A percentile compares a stretch with the other conserved stretches of the same genome.
phyloP scores from a whole-genome alignment of 768 basidiomycete genomes.

The Podaxis sp. region DNA sequence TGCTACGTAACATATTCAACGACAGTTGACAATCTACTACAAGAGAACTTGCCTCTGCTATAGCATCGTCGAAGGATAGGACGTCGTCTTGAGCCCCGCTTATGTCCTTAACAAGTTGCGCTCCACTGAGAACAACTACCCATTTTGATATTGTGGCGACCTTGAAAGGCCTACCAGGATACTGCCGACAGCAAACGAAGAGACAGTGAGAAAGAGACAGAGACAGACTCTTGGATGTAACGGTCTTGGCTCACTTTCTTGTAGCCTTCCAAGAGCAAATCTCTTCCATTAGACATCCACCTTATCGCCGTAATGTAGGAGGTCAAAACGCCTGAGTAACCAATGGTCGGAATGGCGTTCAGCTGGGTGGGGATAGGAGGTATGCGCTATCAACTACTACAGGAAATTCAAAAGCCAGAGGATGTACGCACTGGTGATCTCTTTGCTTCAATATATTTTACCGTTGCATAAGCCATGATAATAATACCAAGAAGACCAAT shows the following conservation, averaged over 20 bases:
- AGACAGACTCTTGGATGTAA: too few relatives aligned
- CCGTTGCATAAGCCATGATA: not conserved
- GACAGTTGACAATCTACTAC: slow-evolving; percentile 20
- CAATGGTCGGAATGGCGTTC: slow-evolving; percentile 13
- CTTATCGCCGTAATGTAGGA: slow-evolving; percentile 14
- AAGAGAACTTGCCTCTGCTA: slow-evolving; percentile 33
- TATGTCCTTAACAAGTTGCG: slow-evolving; percentile 36
- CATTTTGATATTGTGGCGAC: slow-evolving; percentile 32
- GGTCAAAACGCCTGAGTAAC: slow-evolving; percentile 8
- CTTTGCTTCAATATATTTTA: not conserved
- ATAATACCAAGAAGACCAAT: not conserved
- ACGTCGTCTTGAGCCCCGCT: slow-evolving; percentile 36
- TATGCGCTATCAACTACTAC: not conserved
- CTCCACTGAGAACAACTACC: slow-evolving; percentile 36
- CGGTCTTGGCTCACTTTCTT: not conserved
- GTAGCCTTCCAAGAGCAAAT: not conserved
- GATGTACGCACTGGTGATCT: not conserved
- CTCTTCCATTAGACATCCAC: not conserved
- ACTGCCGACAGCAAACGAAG: slow-evolving; percentile 13
- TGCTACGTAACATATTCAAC: slow-evolving; percentile 8
- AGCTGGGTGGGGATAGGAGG: not conserved
- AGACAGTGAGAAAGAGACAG: too few relatives aligned
- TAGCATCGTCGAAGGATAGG: slow-evolving; percentile 33
- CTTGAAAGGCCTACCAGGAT: slow-evolving; percentile 26
- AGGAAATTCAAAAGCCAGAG: not conserved